These are phyloP conservation scores for Nakazawaea wyomingensis DNA, from an alignment of 805 yeast species.

Conservation along the genomic window DNA sequence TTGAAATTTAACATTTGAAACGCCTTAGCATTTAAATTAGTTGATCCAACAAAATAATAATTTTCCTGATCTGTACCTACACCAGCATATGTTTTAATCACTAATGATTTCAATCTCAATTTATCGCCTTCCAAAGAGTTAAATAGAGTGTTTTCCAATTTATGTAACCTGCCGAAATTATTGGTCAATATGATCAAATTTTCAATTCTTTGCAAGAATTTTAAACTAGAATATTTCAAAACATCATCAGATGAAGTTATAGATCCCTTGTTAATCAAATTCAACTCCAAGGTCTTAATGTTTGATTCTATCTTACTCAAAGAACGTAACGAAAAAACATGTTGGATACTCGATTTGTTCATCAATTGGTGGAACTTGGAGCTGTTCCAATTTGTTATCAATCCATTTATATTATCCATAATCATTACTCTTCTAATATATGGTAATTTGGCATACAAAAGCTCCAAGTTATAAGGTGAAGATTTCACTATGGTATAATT, in stretches of 20 bases:
- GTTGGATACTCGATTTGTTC: background rate
- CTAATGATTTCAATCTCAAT: background rate
- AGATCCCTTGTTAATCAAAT: background rate
- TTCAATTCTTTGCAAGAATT: background rate
- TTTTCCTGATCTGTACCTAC: conserved; percentile 1
- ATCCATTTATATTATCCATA: conserved; percentile 1
- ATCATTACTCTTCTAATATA: background rate
- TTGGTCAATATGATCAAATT: conserved; percentile 1
- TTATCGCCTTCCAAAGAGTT: background rate
- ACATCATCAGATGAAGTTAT: background rate
- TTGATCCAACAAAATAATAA: background rate
- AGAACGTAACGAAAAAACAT: background rate
- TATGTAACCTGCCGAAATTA: background rate
- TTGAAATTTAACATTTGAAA: conserved; percentile 7
- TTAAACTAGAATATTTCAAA: background rate
- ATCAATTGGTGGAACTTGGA: background rate
- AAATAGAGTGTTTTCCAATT: background rate
- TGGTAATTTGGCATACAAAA: background rate
- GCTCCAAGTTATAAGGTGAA: background rate
- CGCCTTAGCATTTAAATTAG: background rate
- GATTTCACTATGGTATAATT: background rate
- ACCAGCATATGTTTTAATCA: conserved; percentile 5
- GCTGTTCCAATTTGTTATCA: conserved; percentile 2
- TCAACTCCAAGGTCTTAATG: conserved; percentile 1
- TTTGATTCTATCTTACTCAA: background rate